Evolutionary conservation across 176 grass and related monocot genomes (phyloP).

Genomic region (Oryza glumipatula): DNA sequence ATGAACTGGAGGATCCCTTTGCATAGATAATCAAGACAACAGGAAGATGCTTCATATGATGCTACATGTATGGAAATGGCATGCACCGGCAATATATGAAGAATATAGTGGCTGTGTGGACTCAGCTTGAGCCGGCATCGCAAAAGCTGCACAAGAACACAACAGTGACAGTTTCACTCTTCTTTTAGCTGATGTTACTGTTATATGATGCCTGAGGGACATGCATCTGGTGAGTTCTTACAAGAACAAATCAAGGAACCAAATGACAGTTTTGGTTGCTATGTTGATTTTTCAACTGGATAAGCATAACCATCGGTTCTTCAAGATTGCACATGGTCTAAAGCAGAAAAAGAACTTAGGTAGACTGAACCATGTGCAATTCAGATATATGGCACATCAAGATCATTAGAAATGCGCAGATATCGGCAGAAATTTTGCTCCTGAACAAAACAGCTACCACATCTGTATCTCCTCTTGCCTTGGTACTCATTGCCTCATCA

Average conservation of each 20-base stretch:
- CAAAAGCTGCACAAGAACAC: constrained; percentile 1
- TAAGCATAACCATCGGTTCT: neutral
- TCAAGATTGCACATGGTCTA: neutral
- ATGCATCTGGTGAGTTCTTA: constrained; percentile 12
- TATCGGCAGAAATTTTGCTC: neutral
- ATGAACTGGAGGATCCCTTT: constrained; percentile 10
- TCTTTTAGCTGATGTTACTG: constrained; percentile 40
- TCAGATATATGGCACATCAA: neutral
- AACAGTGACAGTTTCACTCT: neutral
- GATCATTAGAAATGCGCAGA: constrained; percentile 1
- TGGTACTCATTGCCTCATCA: neutral
- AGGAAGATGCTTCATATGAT: constrained; percentile 17
- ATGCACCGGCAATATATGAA: neutral
- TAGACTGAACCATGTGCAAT: neutral
- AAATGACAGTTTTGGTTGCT: neutral
- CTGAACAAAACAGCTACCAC: neutral
- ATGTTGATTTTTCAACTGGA: neutral
- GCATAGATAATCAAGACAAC: neutral
- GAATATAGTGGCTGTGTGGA: too few relatives aligned
- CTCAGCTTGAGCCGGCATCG: constrained; percentile 1
- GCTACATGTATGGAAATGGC: constrained; percentile 23
- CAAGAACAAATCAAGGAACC: neutral
- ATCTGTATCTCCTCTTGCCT: neutral
- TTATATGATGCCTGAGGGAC: neutral
- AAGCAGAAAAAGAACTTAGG: neutral